These are phyloP conservation scores for Candida morakotiae DNA, from an alignment of 805 yeast genomes.

Conservation along the genomic window DNA sequence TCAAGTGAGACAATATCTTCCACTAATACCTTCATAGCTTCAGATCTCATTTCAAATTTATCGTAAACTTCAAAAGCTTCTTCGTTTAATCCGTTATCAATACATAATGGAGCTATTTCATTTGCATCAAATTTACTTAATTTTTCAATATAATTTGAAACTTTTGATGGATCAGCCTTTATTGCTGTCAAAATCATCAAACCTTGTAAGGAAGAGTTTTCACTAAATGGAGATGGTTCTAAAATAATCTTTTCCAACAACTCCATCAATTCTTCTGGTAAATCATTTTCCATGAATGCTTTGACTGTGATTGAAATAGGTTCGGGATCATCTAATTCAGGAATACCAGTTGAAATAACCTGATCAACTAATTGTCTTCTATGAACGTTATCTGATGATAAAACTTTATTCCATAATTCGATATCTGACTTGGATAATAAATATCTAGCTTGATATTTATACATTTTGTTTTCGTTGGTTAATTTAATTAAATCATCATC, in stretches of 20 bases:
- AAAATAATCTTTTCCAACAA: slow-evolving; percentile 91
- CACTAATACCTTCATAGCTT: slow-evolving; percentile 86
- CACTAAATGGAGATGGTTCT: slow-evolving; percentile 96
- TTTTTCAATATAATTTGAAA: slow-evolving; percentile 77
- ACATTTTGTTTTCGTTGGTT: slow-evolving; percentile 97
- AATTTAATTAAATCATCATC: slow-evolving; percentile 86
- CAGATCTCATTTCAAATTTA: slow-evolving; percentile 69
- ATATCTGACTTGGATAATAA: slow-evolving; percentile 84
- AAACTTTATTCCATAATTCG: slow-evolving; percentile 75
- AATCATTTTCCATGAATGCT: slow-evolving; percentile 92
- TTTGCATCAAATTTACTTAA: slow-evolving; percentile 87
- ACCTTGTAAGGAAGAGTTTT: slow-evolving; percentile 93
- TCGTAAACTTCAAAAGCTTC: slow-evolving; percentile 93
- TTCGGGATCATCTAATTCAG: slow-evolving; percentile 88
- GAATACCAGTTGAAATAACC: slow-evolving; percentile 93
- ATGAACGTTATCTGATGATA: slow-evolving; percentile 72
- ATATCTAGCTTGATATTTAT: slow-evolving; percentile 98
- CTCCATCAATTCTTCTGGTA: slow-evolving; percentile 91
- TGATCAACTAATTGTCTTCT: slow-evolving; percentile 92
- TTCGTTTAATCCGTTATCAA: slow-evolving; percentile 83
- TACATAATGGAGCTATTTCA: slow-evolving; percentile 90
- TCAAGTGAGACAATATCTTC: slow-evolving; percentile 93
- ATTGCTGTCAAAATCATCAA: slow-evolving; percentile 89
- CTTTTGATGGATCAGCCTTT: slow-evolving; percentile 88
- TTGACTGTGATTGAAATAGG: slow-evolving; percentile 91